Base-by-base conservation (phyloP, 106 monocot genomes). In the Dioscorea alata region DNA sequence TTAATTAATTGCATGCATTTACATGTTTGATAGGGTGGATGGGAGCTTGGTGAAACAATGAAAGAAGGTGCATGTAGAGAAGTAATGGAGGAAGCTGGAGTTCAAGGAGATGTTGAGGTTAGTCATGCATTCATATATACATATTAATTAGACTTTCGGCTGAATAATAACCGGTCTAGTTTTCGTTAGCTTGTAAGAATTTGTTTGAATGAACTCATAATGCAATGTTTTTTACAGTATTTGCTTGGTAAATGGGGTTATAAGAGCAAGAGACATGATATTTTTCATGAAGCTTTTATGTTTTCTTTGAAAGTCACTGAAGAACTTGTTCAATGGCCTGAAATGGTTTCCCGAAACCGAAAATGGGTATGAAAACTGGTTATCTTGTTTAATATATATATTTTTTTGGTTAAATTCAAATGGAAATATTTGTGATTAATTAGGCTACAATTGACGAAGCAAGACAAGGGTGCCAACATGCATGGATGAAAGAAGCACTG, bases 11-110 rank as follows among this genome's bases (percentile, higher is more conserved):
- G 42, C 42, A 42, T 42, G 10, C 42, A 28, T 28, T 1, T 28
- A 28, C 28, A 28, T 28, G 42, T 42, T 42, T 42, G 58, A 54
- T 72, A 93, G 90, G 94, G 94, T 34, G 94, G 94, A 20, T 95
- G 94, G 94, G 94, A 95, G 53, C 49, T 21, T 19, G 87, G 88
- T 66, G 94, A 95, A 60, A 74, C 67, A 0, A 80, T 78, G 51
- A 71, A 73, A 21, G 60, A 95, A 75, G 94, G 83, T 16, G 91
- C 83, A 7, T 66, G 60, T 7, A 78, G 94, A 10, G 94, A 95
- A 71, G 91, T 88, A 8, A 70, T 88, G 22, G 94, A 95, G 77
- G 94, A 95, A 75, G 91, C 94, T 18, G 94, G 94, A 2, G 88
- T 95, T 13, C 70, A 57, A 52, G 94, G 94, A 64, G 59, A 76